A percentile compares a stretch with the other conserved stretches of the same genome.
Conservation (phyloP, 371 early-diverging fungal species). For the Mucor lusitanicus region DNA sequence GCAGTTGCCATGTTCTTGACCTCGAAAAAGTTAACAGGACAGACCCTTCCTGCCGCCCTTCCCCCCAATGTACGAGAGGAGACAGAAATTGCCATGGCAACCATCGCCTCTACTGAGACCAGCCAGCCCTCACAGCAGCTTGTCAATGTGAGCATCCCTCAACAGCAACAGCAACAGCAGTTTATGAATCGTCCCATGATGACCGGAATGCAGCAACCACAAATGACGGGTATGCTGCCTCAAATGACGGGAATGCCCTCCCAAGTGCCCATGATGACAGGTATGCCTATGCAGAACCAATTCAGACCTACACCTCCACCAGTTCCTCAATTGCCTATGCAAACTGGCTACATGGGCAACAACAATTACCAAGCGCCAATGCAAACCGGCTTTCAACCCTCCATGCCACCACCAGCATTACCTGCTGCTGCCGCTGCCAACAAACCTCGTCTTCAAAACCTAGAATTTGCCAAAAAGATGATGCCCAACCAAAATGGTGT, state of each 20-base stretch:
- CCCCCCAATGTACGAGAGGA: slow-evolving; percentile 48
- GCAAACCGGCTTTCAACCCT: slow-evolving; percentile 29
- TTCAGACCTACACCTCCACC: slow-evolving; percentile 18
- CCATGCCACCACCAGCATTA: slow-evolving; percentile 14
- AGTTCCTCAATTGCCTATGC: slow-evolving; percentile 20
- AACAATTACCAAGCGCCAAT: slow-evolving; percentile 19
- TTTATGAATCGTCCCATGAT: slow-evolving; percentile 19
- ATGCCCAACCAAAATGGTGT: slow-evolving; percentile 51
- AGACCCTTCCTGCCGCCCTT: slow-evolving; percentile 39
- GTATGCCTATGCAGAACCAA: slow-evolving; percentile 5
- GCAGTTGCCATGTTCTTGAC: slow-evolving; percentile 64
- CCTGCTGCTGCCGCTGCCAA: slow-evolving; percentile 16
- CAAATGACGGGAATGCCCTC: slow-evolving; percentile 17
- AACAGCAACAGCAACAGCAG: slow-evolving; percentile 26
- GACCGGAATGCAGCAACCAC: slow-evolving; percentile 24
- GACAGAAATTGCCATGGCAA: slow-evolving; percentile 52
- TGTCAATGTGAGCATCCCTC: slow-evolving; percentile 7
- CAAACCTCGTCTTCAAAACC: slow-evolving; percentile 42
- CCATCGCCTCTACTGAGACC: slow-evolving; percentile 45
- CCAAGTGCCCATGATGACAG: slow-evolving; percentile 31
- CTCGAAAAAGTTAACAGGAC: slow-evolving; percentile 46
- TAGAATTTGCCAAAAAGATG: slow-evolving; percentile 53
- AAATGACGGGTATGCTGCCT: slow-evolving; percentile 17
- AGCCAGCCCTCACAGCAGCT: slow-evolving; percentile 21
- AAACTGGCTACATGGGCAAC: slow-evolving; percentile 8